A percentile compares a stretch with the other conserved stretches of the same genome.
Evolutionary conservation across 805 yeast species (phyloP).

Genomic region (Teunomyces stri): DNA sequence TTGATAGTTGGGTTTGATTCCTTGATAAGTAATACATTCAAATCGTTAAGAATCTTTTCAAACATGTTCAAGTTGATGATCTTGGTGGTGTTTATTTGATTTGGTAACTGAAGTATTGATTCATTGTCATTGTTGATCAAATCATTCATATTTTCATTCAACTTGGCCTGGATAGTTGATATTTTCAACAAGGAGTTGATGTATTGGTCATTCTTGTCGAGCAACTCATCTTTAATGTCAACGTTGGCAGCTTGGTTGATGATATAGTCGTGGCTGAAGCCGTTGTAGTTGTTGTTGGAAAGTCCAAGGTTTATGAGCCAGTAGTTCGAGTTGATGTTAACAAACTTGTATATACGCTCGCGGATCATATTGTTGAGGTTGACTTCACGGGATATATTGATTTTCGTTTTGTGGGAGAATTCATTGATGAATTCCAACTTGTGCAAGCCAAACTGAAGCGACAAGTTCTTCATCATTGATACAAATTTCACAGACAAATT

Average conservation of each 20-base stretch:
- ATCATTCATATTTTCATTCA: slow-evolving; percentile 38
- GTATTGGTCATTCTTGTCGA: slow-evolving; percentile 17
- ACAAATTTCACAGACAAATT: slow-evolving; percentile 35
- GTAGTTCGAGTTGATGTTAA: slow-evolving; percentile 41
- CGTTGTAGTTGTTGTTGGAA: slow-evolving; percentile 24
- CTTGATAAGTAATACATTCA: slow-evolving; percentile 12
- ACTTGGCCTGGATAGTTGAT: slow-evolving; percentile 38
- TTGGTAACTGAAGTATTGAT: slow-evolving; percentile 12
- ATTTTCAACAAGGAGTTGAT: slow-evolving; percentile 24
- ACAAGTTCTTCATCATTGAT: slow-evolving; percentile 37
- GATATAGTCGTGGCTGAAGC: slow-evolving; percentile 34
- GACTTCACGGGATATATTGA: slow-evolving; percentile 22
- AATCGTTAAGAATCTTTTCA: slow-evolving; percentile 37
- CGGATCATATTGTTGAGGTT: slow-evolving; percentile 33
- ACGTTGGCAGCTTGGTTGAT: slow-evolving; percentile 31
- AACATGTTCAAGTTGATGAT: slow-evolving; percentile 42
- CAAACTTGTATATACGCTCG: slow-evolving; percentile 42
- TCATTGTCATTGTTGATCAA: slow-evolving; percentile 19
- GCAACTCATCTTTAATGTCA: slow-evolving; percentile 16
- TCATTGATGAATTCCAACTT: slow-evolving; percentile 40
- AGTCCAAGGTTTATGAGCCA: slow-evolving; percentile 42
- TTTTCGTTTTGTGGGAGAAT: slow-evolving; percentile 33
- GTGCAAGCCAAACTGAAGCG: slow-evolving; percentile 44
- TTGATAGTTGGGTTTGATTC: slow-evolving; percentile 17
- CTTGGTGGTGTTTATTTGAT: slow-evolving; percentile 24